Conservation (phyloP, 371 early-diverging fungal species). For the Apophysomyces sp. region DNA sequence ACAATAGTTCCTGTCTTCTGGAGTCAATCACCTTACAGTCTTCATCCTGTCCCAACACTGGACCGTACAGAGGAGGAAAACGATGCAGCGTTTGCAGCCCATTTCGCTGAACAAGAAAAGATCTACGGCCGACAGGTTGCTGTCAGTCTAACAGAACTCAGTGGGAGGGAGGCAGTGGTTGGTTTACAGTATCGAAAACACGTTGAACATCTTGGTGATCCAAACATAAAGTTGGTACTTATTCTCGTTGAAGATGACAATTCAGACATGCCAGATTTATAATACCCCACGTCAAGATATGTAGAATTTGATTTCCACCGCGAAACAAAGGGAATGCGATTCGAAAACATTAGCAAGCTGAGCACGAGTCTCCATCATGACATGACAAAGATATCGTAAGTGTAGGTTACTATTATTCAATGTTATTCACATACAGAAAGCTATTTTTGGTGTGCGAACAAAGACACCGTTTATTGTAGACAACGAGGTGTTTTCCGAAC, state of each 20-base stretch:
- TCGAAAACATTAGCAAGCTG: slow-evolving; percentile 51
- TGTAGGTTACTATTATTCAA: not conserved
- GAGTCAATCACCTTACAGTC: slow-evolving; percentile 69
- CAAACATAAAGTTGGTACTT: slow-evolving; percentile 39
- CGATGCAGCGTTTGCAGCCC: slow-evolving; percentile 48
- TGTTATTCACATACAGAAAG: slow-evolving; percentile 14
- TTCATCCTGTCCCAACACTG: slow-evolving; percentile 64
- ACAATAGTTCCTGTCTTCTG: slow-evolving; percentile 60
- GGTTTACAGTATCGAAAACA: slow-evolving; percentile 48
- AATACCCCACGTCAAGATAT: slow-evolving; percentile 45
- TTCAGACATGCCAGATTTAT: not conserved
- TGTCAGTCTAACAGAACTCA: slow-evolving; percentile 75
- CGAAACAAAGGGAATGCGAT: slow-evolving; percentile 55
- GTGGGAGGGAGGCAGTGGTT: slow-evolving; percentile 55
- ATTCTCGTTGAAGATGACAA: not conserved
- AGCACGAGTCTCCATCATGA: slow-evolving; percentile 44
- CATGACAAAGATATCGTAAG: slow-evolving; percentile 45
- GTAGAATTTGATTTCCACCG: slow-evolving; percentile 95
- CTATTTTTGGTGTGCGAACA: slow-evolving; percentile 43
- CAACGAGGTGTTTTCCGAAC: slow-evolving; percentile 52
- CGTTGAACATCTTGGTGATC: slow-evolving; percentile 42
- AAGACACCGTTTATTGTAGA: slow-evolving; percentile 25
- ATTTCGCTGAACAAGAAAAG: slow-evolving; percentile 65
- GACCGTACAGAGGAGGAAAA: slow-evolving; percentile 62
- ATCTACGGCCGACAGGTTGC: slow-evolving; percentile 77